Conservation (phyloP, 192 early-diverging fungal genomes). For the Pilaira anomala region DNA sequence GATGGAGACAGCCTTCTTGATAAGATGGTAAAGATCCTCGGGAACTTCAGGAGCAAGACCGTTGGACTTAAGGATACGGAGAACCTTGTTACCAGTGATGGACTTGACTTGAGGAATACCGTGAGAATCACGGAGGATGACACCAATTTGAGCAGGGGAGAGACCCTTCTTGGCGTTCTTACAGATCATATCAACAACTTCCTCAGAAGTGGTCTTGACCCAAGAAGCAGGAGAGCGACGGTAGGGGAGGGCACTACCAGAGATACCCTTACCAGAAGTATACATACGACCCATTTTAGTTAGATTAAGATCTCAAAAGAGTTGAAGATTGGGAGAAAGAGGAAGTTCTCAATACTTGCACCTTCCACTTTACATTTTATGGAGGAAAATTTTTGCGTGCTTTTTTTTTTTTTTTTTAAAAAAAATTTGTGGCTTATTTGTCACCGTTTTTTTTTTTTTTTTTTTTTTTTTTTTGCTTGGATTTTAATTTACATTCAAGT, state of each 20-base stretch:
- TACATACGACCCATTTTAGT: conserved; percentile 53
- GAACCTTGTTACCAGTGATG: conserved; percentile 99
- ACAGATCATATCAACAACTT: conserved; percentile 97
- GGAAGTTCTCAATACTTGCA: conserved; percentile 2
- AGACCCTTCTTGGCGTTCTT: conserved; percentile 99
- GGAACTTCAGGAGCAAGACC: conserved; percentile 85
- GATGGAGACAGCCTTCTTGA: conserved; percentile 99
- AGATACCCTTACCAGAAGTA: conserved; percentile 97
- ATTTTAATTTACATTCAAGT: no score
- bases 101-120: conserved; percentile 95
- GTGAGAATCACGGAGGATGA: conserved; percentile 93
- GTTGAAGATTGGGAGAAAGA: conserved; percentile 13
- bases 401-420: no score
- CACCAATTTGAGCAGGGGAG: conserved; percentile 98
- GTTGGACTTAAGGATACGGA: conserved; percentile 98
- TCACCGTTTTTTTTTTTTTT: no score
- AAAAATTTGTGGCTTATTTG: no score
- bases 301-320: conserved; percentile 5
- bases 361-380: no score
- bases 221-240: conserved; percentile 95
- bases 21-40: conserved; percentile 98
- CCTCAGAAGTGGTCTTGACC: conserved; percentile 96
- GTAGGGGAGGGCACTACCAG: conserved; percentile 89
- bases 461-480: no score
- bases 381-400: no score